Evolutionary conservation across 768 basidiomycete species (phyloP).

Genomic region (Suillus cothurnatus): DNA sequence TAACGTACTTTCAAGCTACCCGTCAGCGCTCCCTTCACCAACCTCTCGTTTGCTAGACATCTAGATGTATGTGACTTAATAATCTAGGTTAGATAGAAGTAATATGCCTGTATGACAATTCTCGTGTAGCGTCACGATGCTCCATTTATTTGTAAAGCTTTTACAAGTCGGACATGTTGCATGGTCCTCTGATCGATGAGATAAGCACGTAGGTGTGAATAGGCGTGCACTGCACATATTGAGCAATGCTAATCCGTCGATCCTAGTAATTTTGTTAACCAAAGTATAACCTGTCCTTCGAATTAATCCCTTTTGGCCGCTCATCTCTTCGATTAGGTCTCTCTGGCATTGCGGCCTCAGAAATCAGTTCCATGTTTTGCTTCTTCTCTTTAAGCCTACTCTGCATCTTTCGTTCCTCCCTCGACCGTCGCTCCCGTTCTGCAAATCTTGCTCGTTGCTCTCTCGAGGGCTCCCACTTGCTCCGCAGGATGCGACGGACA

Average conservation of each 20-base stretch:
- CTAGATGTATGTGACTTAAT: slow-evolving; percentile 13
- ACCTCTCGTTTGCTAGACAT: slow-evolving; percentile 18
- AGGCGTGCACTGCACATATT: background rate
- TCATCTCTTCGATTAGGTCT: slow-evolving; percentile 9
- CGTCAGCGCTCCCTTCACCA: slow-evolving; percentile 6
- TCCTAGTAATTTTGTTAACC: slow-evolving; percentile 27
- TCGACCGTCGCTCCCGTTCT: slow-evolving; percentile 50
- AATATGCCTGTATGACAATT: slow-evolving; percentile 14
- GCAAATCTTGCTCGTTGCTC: slow-evolving; percentile 53
- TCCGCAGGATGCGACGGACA: slow-evolving; percentile 76
- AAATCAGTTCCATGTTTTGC: slow-evolving; percentile 37
- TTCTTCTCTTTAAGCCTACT: slow-evolving; percentile 46
- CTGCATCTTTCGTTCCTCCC: slow-evolving; percentile 40
- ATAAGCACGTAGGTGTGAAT: background rate
- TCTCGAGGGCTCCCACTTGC: slow-evolving; percentile 64
- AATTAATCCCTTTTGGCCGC: slow-evolving; percentile 27
- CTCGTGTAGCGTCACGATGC: slow-evolving; percentile 12
- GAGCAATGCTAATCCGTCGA: slow-evolving; percentile 4
- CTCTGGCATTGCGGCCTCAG: slow-evolving; percentile 20
- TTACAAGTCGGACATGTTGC: slow-evolving; percentile 1
- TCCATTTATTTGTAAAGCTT: background rate
- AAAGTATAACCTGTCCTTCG: slow-evolving; percentile 45
- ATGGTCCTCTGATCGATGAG: background rate
- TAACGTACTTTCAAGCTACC: slow-evolving; percentile 12
- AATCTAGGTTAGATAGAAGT: slow-evolving; percentile 13